These are phyloP conservation scores for Podospora appendiculata DNA, from an alignment of 495 filamentous ascomycete species.

Conservation along the genomic window DNA sequence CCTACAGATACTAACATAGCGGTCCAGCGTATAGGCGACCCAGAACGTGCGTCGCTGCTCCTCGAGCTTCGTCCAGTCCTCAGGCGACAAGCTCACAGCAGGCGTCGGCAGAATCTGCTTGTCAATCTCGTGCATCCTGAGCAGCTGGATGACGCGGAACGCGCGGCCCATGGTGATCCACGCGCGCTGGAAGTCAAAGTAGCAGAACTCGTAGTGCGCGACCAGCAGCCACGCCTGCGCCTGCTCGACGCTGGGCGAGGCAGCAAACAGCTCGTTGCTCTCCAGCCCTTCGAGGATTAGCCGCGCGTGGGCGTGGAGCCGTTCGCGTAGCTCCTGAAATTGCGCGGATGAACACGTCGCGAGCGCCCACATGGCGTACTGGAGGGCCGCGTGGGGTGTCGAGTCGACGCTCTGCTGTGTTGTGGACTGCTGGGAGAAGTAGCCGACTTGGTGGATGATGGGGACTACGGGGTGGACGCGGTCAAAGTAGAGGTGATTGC, in stretches of 20 bases:
- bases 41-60: constrained; percentile 42
- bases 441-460: background rate
- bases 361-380: background rate
- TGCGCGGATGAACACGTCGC: background rate
- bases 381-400: background rate
- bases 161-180: constrained; percentile 40
- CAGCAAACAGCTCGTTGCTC: constrained; percentile 26
- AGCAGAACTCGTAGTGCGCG: background rate
- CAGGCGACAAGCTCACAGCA: background rate
- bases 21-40: constrained; percentile 41
- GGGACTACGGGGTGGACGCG: background rate
- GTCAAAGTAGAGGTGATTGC: background rate
- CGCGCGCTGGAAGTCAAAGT: constrained; percentile 7
- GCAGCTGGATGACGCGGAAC: constrained; percentile 40
- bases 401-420: background rate
- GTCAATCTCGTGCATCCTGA: constrained; percentile 32
- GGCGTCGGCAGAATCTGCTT: too few species aligned
- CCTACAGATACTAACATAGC: background rate
- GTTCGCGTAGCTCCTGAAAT: background rate
- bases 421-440: background rate
- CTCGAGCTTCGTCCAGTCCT: constrained; percentile 31
- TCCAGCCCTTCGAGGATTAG: constrained; percentile 34
- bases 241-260: background rate
- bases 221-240: constrained; percentile 1
- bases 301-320: background rate